Evolutionary conservation across 2,329 filamentous ascomycete genomes (phyloP), one percentile per base, ranked within the genome.

Genomic region (Dactylellina cionopaga): DNA sequence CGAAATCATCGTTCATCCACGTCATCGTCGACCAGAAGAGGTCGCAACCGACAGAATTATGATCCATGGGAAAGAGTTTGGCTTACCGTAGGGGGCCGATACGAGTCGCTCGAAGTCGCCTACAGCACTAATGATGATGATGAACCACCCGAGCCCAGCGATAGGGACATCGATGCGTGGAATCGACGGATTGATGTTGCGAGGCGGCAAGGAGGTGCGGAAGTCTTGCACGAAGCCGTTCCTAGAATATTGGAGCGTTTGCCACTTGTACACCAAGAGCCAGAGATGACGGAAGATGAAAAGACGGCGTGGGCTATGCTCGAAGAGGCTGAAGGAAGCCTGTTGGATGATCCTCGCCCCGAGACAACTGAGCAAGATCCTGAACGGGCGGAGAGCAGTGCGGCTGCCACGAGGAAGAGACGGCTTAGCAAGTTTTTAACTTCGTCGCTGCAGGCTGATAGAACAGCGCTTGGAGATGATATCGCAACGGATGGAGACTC

Each of bases 381-480:
- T 85, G 88, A 41, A 87, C 87, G 35, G 91, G 89, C 41, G 92
- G 96, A 76, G 92, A 96, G 80, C 85, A 90, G 59, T 85, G n/a
- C 66, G 92, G 94, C 2, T 97, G 94, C 95, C 92, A 92, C 74
- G 92, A 91, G 17, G 89, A 98, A 74, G 93, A 97, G 76, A 91
- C 89, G 79, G 92, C 91, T 43, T 86, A 92, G 75, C 89, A 93
- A 72, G 85, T 86, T 15, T 85, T 90, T 74, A 84, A 81, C 46
- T 79, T 81, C 25, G 80, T 77, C 55, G 81, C 85, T 41, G 84
- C 82, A 73, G 82, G 83, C 55, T 88, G 65, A 63, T 6, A 56
- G 58, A 37, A 63, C 33, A 27, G 19, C 24, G 15, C n/a, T 15
- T 5, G 46, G 27, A 41, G 58, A 52, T 33, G 91, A 69, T 92